Base-by-base conservation (phyloP, 2,329 filamentous ascomycete species). In the Fusarium tuaranense region DNA sequence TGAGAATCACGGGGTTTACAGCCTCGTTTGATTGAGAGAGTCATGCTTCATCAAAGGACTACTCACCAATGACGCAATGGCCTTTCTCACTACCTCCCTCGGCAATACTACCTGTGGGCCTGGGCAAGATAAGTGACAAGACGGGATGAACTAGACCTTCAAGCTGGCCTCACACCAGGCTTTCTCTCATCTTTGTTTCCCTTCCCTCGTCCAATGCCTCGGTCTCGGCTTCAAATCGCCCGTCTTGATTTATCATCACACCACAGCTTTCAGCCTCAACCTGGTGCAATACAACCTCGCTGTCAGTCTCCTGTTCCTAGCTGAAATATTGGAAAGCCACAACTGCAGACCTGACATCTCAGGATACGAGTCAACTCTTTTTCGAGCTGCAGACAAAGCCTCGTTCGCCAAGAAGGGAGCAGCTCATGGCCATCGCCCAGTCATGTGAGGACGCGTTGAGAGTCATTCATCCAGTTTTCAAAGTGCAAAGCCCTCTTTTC, bases 371-470 rank as follows among this genome's bases (percentile, higher is more conserved):
- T 61, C 27, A 32, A 27, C 25, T 20, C 22, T 41, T 12, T 12
- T 46, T 32, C 30, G 9, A 38, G 22, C 39, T 14, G 41, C 20
- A 32, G n/a, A 38, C 10, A 48, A 51, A 63, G 60, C 60, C 60
- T 51, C 16, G 34, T 51, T 51, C 32, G 22, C 27, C 18, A 63
- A 51, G 22, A 34, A 32, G 41, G 60, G 41, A n/a, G 60, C 25
- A 51, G 32, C 20, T 34, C 27, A 46, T 22, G 32, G 13, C 13
- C 25, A 27, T 51, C 10, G 16, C 10, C 60, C 60, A 63, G 60
- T 51, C 60, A 63, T 51, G 44, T 27, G 44, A 63, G 60, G 41
- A 63, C n/a, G 60, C 30, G 60, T 51, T 51, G 60, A 63, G 27
- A 27, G 18, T 27, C 22, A 51, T 34, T 51, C 32, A 38, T 63